phyloP scores from a whole-genome alignment of 441 rosid species.

The Oxalis stricta region DNA sequence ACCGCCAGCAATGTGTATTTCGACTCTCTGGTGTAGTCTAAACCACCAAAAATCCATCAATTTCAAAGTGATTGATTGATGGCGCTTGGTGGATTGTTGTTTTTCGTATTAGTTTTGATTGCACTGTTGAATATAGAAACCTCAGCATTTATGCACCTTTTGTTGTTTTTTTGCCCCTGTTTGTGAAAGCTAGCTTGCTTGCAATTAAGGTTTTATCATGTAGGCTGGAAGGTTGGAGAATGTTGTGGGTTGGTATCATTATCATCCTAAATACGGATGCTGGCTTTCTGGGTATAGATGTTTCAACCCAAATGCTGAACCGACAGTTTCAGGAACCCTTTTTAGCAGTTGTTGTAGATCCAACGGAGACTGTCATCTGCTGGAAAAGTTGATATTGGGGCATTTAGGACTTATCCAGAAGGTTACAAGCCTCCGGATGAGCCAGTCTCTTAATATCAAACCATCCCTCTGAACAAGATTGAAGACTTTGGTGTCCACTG shows the following conservation, averaged over 20 bases:
- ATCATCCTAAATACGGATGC: constrained; percentile 97
- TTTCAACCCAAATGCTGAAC: constrained; percentile 92
- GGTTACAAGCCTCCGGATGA: constrained; percentile 90
- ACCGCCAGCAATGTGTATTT: too few relatives aligned
- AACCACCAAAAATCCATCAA: too few relatives aligned
- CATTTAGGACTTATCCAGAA: constrained; percentile 90
- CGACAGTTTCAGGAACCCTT: constrained; percentile 95
- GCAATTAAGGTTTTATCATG: constrained; percentile 1
- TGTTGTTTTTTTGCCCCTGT: neutral
- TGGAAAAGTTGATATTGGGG: constrained; percentile 99
- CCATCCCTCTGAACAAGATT: constrained; percentile 87
- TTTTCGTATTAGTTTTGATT: too few relatives aligned
- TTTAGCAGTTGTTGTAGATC: constrained; percentile 95
- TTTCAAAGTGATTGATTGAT: too few relatives aligned
- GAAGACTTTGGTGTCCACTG: constrained; percentile 98
- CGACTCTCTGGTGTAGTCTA: too few relatives aligned
- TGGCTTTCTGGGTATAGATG: constrained; percentile 99
- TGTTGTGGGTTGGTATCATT: constrained; percentile 97
- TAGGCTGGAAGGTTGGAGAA: constrained; percentile 95
- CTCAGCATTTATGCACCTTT: too few relatives aligned
- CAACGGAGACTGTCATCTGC: constrained; percentile 97
- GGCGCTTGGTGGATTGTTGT: too few relatives aligned
- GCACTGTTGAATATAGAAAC: too few relatives aligned
- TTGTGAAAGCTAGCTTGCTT: neutral
- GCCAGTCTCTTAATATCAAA: constrained; percentile 91